Base-by-base conservation (phyloP, 345 rosid genomes). In the Triadica sebifera region DNA sequence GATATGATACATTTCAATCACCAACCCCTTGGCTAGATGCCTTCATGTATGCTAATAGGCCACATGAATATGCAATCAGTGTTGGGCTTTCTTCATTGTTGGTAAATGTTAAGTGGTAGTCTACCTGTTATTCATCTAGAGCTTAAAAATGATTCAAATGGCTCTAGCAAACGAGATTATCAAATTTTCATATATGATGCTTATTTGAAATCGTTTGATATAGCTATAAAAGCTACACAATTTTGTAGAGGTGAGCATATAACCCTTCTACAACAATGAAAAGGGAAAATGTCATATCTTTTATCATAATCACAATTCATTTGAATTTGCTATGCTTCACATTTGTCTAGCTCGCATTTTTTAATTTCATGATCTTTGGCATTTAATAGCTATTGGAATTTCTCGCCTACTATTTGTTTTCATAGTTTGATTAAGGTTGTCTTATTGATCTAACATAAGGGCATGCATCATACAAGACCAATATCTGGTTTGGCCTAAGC, bases 401-500 rank as follows among this genome's bases (percentile, higher is more conserved):
- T 60, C 25, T 59, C 29, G 3, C 59, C 19, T 47, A 19, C 4
- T 5, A 5, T 29, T 45, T 55, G 2, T 25, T 43, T 29, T 37
- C 20, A 49, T 22, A 19, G 52, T 46, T 45, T 56, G 8, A 34
- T 57, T 58, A 38, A 25, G 20, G 13, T 9, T 43, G 34, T 39
- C 52, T 10, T 69, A 46, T 73, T 58, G 22, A 47, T 71, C 34
- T 43, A 41, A 29, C 56, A 43, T 39, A 81, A 84, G 86, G 72
- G 82, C 75, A 78, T 74, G 70, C 81, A 84, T 24, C 86, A 82
- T 5, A 78, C 82, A 64, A 81, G 86, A 65, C 82, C 90, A 59
- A 72, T 80, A 15, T 34, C 74, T 22, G 83, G 81, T 61, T 81
- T 80, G 34, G 85, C 80, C 4, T 86, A 87, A 19, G 73, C 85